Evolutionary conservation across 2,329 filamentous ascomycete species (phyloP).

Genomic region (Endothia cerciana): DNA sequence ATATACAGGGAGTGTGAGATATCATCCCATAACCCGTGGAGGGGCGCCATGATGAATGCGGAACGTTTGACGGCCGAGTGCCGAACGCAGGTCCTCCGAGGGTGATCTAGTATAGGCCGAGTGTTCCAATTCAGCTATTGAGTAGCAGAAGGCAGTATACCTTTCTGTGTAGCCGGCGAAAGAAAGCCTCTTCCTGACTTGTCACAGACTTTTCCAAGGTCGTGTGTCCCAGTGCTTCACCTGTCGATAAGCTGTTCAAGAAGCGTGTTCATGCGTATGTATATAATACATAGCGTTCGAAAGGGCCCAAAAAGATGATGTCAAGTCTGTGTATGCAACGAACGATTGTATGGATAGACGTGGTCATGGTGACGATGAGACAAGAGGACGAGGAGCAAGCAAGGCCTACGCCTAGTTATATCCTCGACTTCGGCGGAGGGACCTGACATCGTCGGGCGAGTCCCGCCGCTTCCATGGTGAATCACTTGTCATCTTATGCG

Average conservation of each 20-base stretch:
- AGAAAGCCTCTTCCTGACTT: too few species aligned
- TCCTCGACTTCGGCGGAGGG: not conserved
- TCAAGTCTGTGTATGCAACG: not conserved
- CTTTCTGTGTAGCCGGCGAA: too few species aligned
- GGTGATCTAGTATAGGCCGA: not conserved
- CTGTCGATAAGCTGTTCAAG: not conserved
- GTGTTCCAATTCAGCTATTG: too few species aligned
- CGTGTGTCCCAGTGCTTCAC: too few species aligned
- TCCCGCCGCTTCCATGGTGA: not conserved
- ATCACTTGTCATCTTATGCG: not conserved
- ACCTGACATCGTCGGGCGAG: not conserved
- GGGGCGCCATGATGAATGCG: constrained; percentile 9
- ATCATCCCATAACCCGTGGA: not conserved
- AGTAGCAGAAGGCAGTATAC: too few species aligned
- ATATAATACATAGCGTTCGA: too few species aligned
- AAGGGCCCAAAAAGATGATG: not conserved
- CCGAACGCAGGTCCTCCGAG: not conserved
- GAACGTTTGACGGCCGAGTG: too few species aligned
- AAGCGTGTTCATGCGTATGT: not conserved
- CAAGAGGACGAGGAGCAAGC: not conserved
- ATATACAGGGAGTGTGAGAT: not conserved
- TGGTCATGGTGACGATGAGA: not conserved
- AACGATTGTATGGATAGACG: not conserved
- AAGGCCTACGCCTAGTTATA: not conserved
- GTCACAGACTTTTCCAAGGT: too few species aligned